phyloP scores from a whole-genome alignment of 2,329 filamentous ascomycete genomes.

The Didymellaceae sp. region DNA sequence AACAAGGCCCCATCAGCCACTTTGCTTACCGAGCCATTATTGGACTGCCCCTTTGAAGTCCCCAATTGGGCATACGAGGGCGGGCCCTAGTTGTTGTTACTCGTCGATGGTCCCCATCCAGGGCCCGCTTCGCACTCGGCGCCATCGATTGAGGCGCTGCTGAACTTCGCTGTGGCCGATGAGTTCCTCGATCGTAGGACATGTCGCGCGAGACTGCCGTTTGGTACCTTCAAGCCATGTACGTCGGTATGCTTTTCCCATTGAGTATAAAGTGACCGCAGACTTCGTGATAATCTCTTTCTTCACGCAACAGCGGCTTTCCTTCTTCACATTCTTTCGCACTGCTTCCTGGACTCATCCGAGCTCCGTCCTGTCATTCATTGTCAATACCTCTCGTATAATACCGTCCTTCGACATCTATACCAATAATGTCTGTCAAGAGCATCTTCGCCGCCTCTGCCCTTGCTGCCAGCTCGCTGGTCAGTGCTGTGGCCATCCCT shows the following conservation, averaged over 20 bases:
- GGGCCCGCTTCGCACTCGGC: background rate
- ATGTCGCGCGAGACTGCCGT: background rate
- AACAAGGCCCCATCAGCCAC: background rate
- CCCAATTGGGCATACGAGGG: background rate
- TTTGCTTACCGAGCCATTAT: background rate
- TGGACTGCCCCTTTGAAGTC: background rate
- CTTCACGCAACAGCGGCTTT: conserved; percentile 1
- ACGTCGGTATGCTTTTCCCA: background rate
- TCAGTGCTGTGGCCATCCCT: background rate
- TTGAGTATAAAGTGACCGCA: background rate
- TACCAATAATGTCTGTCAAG: conserved; percentile 1
- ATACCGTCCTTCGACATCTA: background rate
- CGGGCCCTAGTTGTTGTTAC: background rate
- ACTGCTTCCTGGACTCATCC: background rate
- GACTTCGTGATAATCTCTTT: background rate
- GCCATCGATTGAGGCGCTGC: background rate
- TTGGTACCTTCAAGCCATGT: background rate
- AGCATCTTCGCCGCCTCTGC: background rate
- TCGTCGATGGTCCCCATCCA: background rate
- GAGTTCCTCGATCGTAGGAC: background rate
- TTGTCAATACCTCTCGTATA: background rate
- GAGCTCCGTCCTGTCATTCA: conserved; percentile 6
- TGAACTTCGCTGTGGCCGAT: background rate
- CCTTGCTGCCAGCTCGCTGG: background rate
- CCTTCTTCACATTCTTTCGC: background rate